phyloP scores from a whole-genome alignment of 805 yeast genomes.

The Saccharomycopsis fodiens region DNA sequence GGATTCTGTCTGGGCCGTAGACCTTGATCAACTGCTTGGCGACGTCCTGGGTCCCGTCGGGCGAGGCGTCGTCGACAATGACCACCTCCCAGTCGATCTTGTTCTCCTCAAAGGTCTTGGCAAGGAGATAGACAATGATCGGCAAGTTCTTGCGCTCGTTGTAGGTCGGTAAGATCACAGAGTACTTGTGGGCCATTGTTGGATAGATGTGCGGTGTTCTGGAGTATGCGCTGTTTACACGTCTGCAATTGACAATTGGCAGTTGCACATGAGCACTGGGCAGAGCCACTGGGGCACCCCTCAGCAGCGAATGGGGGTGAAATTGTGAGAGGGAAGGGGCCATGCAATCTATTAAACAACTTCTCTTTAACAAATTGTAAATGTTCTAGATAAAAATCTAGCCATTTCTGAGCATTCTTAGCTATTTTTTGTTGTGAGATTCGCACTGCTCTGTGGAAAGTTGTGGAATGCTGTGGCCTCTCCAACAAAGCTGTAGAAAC shows the following conservation, averaged over 20 bases:
- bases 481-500: too few relatives aligned
- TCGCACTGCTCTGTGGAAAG: too few relatives aligned
- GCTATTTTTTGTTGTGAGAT: too few relatives aligned
- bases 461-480: too few relatives aligned
- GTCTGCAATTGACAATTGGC: background rate
- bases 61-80: slow-evolving; percentile 73
- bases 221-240: background rate
- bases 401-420: too few relatives aligned
- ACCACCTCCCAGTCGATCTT: slow-evolving; percentile 66
- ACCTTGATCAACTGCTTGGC: slow-evolving; percentile 52
- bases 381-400: too few relatives aligned
- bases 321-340: background rate
- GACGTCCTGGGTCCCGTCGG: slow-evolving; percentile 74
- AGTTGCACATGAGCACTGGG: background rate
- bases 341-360: background rate
- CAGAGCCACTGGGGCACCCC: too few relatives aligned
- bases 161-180: slow-evolving; percentile 71
- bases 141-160: slow-evolving; percentile 67
- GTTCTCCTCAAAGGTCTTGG: slow-evolving; percentile 53
- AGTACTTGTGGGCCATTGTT: slow-evolving; percentile 41
- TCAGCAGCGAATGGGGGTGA: background rate
- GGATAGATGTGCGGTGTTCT: background rate
- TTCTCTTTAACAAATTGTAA: too few relatives aligned
- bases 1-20: slow-evolving; percentile 54
- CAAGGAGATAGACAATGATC: slow-evolving; percentile 59